Evolutionary conservation across 768 basidiomycete genomes (phyloP).

Genomic region (Tulasnella sp.): DNA sequence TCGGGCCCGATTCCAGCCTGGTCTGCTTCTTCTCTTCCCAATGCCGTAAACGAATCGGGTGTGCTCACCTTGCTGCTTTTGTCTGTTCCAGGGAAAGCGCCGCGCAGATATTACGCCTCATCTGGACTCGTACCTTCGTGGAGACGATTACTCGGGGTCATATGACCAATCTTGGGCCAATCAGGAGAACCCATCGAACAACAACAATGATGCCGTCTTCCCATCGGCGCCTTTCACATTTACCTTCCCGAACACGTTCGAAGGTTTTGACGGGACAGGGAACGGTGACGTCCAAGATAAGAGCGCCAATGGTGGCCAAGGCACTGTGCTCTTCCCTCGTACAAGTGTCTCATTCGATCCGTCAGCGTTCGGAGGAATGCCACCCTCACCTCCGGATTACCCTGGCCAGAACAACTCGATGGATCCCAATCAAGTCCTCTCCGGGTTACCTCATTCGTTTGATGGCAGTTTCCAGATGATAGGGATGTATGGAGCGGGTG

Average conservation of each 20-base stretch:
- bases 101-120: slow-evolving; percentile 65
- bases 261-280: slow-evolving; percentile 13
- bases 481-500: not conserved
- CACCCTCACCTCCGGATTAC: not conserved
- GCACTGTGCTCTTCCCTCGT: slow-evolving; percentile 6
- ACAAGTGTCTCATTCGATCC: slow-evolving; percentile 1
- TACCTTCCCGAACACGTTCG: slow-evolving; percentile 11
- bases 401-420: not conserved
- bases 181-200: not conserved
- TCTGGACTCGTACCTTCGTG: slow-evolving; percentile 65
- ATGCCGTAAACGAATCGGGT: not conserved
- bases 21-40: not conserved
- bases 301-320: slow-evolving; percentile 11
- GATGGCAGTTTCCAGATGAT: slow-evolving; percentile 7
- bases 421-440: not conserved
- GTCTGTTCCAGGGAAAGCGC: slow-evolving; percentile 39
- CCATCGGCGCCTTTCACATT: slow-evolving; percentile 12
- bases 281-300: slow-evolving; percentile 6
- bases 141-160: slow-evolving; percentile 32
- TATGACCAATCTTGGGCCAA: not conserved
- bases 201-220: not conserved
- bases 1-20: slow-evolving; percentile 32
- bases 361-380: not conserved
- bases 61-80: slow-evolving; percentile 32
- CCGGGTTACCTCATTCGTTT: not conserved